These are phyloP conservation scores for Olyra latifolia DNA, from an alignment of 176 grass and related monocot genomes.

Conservation along the genomic window DNA sequence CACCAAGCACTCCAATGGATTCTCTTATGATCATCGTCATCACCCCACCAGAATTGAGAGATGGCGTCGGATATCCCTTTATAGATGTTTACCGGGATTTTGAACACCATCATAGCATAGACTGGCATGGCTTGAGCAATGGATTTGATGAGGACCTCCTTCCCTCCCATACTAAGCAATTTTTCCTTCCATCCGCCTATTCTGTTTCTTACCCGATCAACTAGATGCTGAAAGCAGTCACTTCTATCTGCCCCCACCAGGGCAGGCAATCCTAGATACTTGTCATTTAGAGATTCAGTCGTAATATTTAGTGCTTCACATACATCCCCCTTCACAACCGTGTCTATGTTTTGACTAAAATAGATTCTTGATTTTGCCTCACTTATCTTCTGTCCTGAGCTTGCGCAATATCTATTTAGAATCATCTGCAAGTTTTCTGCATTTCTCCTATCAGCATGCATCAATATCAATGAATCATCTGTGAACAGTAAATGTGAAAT, in stretches of 20 bases:
- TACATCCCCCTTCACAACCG: background rate
- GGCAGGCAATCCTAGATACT: background rate
- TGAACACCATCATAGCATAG: too few relatives aligned
- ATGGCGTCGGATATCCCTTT: too few relatives aligned
- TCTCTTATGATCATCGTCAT: background rate
- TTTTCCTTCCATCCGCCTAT: background rate
- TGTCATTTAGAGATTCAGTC: too few relatives aligned
- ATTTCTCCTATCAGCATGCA: background rate
- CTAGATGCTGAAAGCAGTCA: background rate
- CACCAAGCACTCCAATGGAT: background rate
- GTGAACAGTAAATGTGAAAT: too few relatives aligned
- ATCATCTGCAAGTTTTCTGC: background rate
- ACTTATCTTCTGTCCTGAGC: background rate
- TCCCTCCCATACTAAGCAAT: background rate
- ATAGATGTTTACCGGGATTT: too few relatives aligned
- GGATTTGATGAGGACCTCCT: too few relatives aligned
- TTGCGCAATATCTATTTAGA: background rate
- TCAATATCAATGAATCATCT: background rate
- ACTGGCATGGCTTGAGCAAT: too few relatives aligned
- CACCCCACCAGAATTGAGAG: constrained; percentile 3
- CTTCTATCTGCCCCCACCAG: background rate
- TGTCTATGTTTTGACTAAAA: background rate
- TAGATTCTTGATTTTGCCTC: background rate
- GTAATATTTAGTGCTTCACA: background rate
- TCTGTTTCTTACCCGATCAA: background rate